phyloP scores from a whole-genome alignment of 495 filamentous ascomycete species.

The Rhypophila decipiens region DNA sequence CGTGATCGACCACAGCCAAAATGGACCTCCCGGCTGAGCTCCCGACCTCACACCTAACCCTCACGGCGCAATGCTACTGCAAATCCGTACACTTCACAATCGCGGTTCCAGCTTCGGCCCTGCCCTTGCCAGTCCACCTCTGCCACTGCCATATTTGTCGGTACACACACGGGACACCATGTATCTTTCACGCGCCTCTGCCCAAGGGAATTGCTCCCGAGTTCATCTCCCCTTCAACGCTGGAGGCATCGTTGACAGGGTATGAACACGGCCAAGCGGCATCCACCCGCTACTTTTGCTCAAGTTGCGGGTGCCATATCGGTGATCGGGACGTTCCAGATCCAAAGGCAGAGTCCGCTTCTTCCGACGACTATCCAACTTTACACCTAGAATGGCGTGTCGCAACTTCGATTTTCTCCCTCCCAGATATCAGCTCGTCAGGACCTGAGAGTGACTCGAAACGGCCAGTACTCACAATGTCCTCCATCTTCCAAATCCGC shows the following conservation, averaged over 20 bases:
- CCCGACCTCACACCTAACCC: constrained; percentile 11
- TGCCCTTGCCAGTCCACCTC: constrained; percentile 39
- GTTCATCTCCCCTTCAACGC: constrained; percentile 27
- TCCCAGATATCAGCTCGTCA: too few species aligned
- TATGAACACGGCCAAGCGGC: constrained; percentile 44
- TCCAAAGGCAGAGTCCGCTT: constrained; percentile 18
- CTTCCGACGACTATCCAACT: neutral
- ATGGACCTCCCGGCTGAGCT: constrained; percentile 1
- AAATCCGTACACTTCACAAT: constrained; percentile 29
- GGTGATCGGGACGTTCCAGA: constrained; percentile 39
- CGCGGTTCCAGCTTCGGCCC: constrained; percentile 20
- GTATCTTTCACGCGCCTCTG: constrained; percentile 43
- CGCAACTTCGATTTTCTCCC: constrained; percentile 28
- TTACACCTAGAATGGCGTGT: constrained; percentile 19
- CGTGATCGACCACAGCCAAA: too few species aligned
- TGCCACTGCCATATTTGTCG: constrained; percentile 65
- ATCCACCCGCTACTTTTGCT: constrained; percentile 59
- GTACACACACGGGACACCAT: constrained; percentile 50
- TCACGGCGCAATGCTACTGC: constrained; percentile 37
- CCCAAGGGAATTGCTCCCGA: constrained; percentile 22
- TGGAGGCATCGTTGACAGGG: constrained; percentile 33
- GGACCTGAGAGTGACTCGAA: too few species aligned
- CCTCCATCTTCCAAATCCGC: constrained; percentile 33
- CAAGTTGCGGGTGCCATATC: constrained; percentile 58
- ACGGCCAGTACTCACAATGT: constrained; percentile 26